Percentiles rank a stretch among this genome's conserved stretches.
These are phyloP conservation scores for Friedmanniomyces simplex DNA, from an alignment of 495 filamentous ascomycete genomes.

Conservation along the genomic window DNA sequence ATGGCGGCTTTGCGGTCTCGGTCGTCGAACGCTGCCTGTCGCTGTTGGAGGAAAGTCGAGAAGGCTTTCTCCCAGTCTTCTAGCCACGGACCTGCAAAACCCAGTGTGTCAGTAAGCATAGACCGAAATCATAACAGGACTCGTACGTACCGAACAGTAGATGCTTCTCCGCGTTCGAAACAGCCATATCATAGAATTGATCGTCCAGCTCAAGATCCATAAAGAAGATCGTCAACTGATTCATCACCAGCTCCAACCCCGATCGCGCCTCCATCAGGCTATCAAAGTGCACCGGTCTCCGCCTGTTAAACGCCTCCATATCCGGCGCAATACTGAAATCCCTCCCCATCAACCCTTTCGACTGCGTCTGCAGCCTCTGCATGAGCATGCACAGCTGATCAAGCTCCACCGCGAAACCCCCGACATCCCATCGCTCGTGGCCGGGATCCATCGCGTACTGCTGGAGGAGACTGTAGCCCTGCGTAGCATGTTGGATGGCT, in stretches of 20 bases:
- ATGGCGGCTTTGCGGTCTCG: constrained; percentile 8
- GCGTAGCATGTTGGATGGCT: constrained; percentile 11
- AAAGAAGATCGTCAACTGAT: constrained; percentile 8
- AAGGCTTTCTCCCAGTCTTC: constrained; percentile 12
- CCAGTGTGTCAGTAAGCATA: background rate
- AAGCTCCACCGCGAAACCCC: constrained; percentile 11
- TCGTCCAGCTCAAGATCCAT: constrained; percentile 16
- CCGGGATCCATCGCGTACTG: constrained; percentile 2
- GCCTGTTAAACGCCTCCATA: background rate
- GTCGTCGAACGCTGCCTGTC: background rate
- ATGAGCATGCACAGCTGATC: constrained; percentile 9
- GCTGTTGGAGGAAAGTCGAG: background rate
- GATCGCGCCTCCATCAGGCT: constrained; percentile 10
- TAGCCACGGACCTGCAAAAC: constrained; percentile 6
- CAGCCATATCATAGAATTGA: constrained; percentile 14
- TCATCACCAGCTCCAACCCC: constrained; percentile 11
- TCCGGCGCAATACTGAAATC: constrained; percentile 3
- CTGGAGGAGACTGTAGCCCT: constrained; percentile 10
- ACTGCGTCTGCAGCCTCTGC: constrained; percentile 6
- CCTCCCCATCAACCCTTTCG: constrained; percentile 13
- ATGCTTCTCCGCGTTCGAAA: constrained; percentile 15
- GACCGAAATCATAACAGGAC: background rate
- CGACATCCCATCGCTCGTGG: constrained; percentile 1
- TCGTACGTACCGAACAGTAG: background rate
- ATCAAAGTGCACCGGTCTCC: constrained; percentile 2